A percentile compares a stretch with the other conserved stretches of the same genome.
Conservation (phyloP, 1,139 yeast genomes). For the Protomyces gravidus region DNA sequence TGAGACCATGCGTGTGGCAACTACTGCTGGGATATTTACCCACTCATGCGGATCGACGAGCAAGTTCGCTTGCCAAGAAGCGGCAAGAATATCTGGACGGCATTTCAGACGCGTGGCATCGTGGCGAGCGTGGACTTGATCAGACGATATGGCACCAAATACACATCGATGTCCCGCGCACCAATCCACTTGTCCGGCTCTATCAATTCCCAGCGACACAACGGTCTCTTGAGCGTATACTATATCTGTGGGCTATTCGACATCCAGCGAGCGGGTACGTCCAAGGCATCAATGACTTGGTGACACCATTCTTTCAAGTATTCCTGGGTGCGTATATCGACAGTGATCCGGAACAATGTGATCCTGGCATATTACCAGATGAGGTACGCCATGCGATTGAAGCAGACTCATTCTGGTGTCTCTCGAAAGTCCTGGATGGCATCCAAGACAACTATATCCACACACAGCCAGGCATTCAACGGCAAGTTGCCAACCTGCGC, state of each 20-base stretch:
- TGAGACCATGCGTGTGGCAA: conserved; percentile 87
- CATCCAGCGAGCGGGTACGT: conserved; percentile 99
- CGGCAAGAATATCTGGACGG: conserved; percentile 84
- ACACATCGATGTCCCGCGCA: conserved; percentile 89
- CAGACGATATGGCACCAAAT: conserved; percentile 92
- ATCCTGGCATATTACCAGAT: conserved; percentile 59
- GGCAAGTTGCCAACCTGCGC: conserved; percentile 78
- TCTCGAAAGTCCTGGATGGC: conserved; percentile 81
- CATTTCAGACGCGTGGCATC: conserved; percentile 53
- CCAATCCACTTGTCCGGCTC: conserved; percentile 77
- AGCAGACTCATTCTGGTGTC: conserved; percentile 96
- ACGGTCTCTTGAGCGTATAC: conserved; percentile 65
- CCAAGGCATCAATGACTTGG: conserved; percentile 95
- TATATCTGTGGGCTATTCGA: conserved; percentile 92
- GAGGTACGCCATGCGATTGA: conserved; percentile 61
- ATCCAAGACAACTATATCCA: conserved; percentile 95
- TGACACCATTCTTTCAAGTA: conserved; percentile 89
- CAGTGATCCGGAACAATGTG: conserved; percentile 51
- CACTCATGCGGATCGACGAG: conserved; percentile 71
- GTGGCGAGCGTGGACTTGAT: conserved; percentile 43
- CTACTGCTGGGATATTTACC: conserved; percentile 84
- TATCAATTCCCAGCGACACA: conserved; percentile 71
- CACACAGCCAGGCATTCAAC: conserved; percentile 93
- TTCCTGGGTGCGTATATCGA: conserved; percentile 66
- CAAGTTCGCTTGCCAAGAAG: conserved; percentile 64